A percentile compares a stretch with the other conserved stretches of the same genome.
phyloP scores from a whole-genome alignment of 768 basidiomycete species.

The Dendrothele bispora region DNA sequence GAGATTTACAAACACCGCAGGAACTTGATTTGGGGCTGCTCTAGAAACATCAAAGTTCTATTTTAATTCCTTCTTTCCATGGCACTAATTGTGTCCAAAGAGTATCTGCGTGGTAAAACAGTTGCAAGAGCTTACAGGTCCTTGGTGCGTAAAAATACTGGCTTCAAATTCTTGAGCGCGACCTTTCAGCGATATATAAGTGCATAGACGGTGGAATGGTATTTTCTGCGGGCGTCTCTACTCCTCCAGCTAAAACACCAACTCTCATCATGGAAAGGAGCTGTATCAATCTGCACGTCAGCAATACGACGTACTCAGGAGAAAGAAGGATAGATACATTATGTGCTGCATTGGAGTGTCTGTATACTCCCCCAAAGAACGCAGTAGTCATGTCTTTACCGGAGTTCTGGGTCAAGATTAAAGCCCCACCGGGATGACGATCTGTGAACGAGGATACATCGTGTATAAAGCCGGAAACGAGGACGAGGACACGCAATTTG shows the following conservation, averaged over 20 bases:
- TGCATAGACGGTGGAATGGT: constrained; percentile 46
- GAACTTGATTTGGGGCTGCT: too few species aligned
- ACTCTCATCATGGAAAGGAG: constrained; percentile 79
- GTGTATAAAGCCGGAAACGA: constrained; percentile 86
- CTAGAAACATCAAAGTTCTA: too few species aligned
- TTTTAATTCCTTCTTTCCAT: too few species aligned
- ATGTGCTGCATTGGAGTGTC: constrained; percentile 82
- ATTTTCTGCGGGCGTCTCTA: constrained; percentile 49
- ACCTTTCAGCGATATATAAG: constrained; percentile 37
- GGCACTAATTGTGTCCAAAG: too few species aligned
- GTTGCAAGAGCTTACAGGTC: too few species aligned
- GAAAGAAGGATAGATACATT: constrained; percentile 46
- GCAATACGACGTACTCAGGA: constrained; percentile 1
- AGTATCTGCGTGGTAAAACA: too few species aligned
- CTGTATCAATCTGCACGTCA: constrained; percentile 22
- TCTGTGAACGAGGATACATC: constrained; percentile 76
- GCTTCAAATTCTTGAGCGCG: too few species aligned
- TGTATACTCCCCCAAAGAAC: constrained; percentile 84
- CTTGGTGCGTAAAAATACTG: too few species aligned
- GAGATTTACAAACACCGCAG: too few species aligned
- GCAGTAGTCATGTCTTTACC: constrained; percentile 85
- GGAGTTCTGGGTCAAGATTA: constrained; percentile 53
- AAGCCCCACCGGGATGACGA: constrained; percentile 77
- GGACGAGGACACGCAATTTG: constrained; percentile 60
- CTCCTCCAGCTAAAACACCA: constrained; percentile 64